Conservation (phyloP, 345 rosid genomes). For the Noccaea caerulescens region DNA sequence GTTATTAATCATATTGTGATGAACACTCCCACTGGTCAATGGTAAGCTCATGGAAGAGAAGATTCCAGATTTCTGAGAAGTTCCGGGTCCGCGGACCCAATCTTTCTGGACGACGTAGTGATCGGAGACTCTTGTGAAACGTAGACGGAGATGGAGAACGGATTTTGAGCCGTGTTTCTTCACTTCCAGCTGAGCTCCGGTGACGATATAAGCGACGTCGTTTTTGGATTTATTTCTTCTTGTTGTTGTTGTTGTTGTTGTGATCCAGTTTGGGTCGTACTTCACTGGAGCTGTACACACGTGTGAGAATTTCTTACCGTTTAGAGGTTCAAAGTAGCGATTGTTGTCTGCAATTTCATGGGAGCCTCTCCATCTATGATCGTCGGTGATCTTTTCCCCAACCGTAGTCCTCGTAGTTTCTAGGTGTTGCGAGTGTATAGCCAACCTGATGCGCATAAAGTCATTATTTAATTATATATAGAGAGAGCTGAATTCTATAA, state of each 20-base stretch:
- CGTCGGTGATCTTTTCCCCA: conserved; percentile 57
- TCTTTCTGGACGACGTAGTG: conserved; percentile 50
- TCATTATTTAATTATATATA: background rate
- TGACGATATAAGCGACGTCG: conserved; percentile 69
- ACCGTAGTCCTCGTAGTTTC: conserved; percentile 57
- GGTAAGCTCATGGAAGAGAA: conserved; percentile 75
- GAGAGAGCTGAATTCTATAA: no score
- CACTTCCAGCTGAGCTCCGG: conserved; percentile 84
- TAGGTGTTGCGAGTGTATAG: conserved; percentile 78
- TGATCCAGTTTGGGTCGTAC: conserved; percentile 58
- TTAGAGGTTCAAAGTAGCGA: conserved; percentile 61
- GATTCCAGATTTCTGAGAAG: conserved; percentile 71
- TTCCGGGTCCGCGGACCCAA: conserved; percentile 64
- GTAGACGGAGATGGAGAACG: conserved; percentile 78
- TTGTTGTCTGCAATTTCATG: conserved; percentile 46
- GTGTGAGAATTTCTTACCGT: conserved; percentile 68
- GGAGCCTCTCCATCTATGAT: conserved; percentile 66
- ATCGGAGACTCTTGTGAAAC: conserved; percentile 62
- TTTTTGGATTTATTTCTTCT: conserved; percentile 16
- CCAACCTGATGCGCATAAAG: conserved; percentile 52
- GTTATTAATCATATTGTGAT: conserved; percentile 40
- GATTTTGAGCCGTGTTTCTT: conserved; percentile 65
- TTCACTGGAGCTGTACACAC: conserved; percentile 76
- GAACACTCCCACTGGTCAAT: conserved; percentile 47
- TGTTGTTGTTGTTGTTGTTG: background rate